Evolutionary conservation across 305 asterid genomes (phyloP), one percentile per base, ranked within the genome.

Genomic region (Petunia hybrid): DNA sequence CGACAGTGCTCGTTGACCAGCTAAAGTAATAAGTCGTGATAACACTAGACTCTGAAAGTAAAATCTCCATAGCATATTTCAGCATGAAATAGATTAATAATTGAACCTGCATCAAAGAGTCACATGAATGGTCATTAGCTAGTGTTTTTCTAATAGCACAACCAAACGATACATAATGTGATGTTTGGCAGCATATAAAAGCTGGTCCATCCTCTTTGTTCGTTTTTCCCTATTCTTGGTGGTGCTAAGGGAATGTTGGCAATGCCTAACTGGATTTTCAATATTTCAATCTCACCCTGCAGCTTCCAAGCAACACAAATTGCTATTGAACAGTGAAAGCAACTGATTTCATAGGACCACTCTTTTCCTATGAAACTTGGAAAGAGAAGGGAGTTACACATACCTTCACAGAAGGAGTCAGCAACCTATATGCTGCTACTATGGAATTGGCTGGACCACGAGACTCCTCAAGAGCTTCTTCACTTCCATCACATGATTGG

Each of bases 401-500:
- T 89, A 94, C 99, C 99, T 97, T 97, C 68, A 94, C 97, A 77
- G 99, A 97, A 53, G 98, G 98, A 9, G 98, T 97, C 73, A 94
- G 96, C 83, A 97, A 85, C 83, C 92, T 90, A 82, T 97, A 94
- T 45, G 99, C 98, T 43, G 92, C 84, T 82, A 79, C 91, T 4
- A 94, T 88, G 5, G 98, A 94, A 86, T 88, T 94, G 80, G 94
- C 99, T 55, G 99, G 91, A 75, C 31, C 79, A 74, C 90, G 95
- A 87, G 95, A 87, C 48, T 93, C 97, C 85, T 92, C 94, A 2
- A 81, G 48, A 84, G 96, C 91, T 85, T 94, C 97, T 88, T 94
- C 99, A 85, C 97, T 94, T 63, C 9, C 92, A 80, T 93, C 98
- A 87, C 84, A 88, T 82, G 91, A 97, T 85, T 91, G 90, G 79